Conservation (phyloP, 2,329 filamentous ascomycete species). For the Amylocarpus encephaloides region DNA sequence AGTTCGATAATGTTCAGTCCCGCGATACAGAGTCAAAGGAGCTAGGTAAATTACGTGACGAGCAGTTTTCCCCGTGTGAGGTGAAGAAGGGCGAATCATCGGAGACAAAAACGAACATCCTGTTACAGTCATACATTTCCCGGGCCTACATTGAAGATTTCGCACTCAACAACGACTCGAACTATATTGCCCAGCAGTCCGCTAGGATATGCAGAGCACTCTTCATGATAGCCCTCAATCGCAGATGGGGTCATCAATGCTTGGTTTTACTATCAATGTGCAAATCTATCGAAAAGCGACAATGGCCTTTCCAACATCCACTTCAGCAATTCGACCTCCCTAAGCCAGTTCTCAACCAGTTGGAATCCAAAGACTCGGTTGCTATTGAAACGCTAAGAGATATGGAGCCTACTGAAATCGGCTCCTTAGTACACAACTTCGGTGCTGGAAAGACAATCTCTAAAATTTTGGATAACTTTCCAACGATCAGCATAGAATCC, state of each 20-base stretch:
- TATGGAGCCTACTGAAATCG: constrained; percentile 89
- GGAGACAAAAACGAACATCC: constrained; percentile 90
- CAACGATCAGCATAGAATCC: constrained; percentile 81
- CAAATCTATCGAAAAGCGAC: constrained; percentile 93
- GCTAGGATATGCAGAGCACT: constrained; percentile 89
- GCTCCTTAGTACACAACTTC: constrained; percentile 83
- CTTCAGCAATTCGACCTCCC: constrained; percentile 92
- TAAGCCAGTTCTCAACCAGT: constrained; percentile 71
- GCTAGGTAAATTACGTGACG: constrained; percentile 64
- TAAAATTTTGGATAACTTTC: constrained; percentile 82
- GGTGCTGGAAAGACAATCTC: constrained; percentile 77
- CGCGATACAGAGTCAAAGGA: constrained; percentile 87
- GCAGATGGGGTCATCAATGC: constrained; percentile 93
- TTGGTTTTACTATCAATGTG: constrained; percentile 83
- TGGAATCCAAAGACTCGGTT: constrained; percentile 72
- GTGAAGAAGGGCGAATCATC: constrained; percentile 63
- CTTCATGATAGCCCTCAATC: constrained; percentile 95
- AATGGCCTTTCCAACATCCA: constrained; percentile 93
- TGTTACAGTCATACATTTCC: constrained; percentile 91
- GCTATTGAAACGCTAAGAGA: constrained; percentile 82
- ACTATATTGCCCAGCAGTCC: constrained; percentile 93
- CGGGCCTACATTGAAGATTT: constrained; percentile 86
- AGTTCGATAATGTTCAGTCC: constrained; percentile 95
- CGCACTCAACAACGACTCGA: constrained; percentile 82
- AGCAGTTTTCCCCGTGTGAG: constrained; percentile 61